phyloP scores from a whole-genome alignment of 164 flowering plant species.

The Tetrastigma voinierianum region DNA sequence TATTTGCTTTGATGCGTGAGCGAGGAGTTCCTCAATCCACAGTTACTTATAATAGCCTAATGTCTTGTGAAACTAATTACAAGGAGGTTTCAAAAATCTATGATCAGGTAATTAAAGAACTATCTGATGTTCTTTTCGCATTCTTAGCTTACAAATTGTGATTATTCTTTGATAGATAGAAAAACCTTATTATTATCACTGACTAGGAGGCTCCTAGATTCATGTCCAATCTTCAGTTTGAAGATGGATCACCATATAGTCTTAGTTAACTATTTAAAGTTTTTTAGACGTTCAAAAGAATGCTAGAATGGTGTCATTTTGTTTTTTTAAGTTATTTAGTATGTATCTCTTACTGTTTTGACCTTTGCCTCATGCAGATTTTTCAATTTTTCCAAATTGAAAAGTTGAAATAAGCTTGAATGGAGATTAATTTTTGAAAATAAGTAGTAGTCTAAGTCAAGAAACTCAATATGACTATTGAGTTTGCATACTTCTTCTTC shows the following conservation, averaged over 20 bases:
- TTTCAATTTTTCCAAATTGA: neutral
- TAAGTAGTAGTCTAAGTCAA: too few species aligned
- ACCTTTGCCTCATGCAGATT: neutral
- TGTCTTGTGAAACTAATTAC: slow-evolving; percentile 90
- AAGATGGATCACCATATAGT: too few species aligned
- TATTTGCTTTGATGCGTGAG: slow-evolving; percentile 71
- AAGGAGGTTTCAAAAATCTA: slow-evolving; percentile 89
- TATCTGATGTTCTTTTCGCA: neutral
- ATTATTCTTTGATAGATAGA: neutral
- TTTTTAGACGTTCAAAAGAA: too few species aligned
- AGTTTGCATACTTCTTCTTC: too few species aligned
- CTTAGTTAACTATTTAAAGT: too few species aligned
- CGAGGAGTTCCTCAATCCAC: slow-evolving; percentile 76
- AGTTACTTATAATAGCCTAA: slow-evolving; percentile 86
- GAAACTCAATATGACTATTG: too few species aligned
- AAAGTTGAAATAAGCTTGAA: too few species aligned
- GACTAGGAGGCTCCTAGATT: neutral
- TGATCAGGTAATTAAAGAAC: slow-evolving; percentile 63
- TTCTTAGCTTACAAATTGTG: neutral
- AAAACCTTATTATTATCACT: neutral
- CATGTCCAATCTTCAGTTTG: too few species aligned
- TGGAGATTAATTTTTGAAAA: too few species aligned
- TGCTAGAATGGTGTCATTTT: neutral
- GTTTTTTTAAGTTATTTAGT: neutral
- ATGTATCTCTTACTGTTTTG: neutral